Evolutionary conservation across 176 grass and related monocot species (phyloP), one percentile per base, ranked within the genome.

Genomic region (Poa pratensis): DNA sequence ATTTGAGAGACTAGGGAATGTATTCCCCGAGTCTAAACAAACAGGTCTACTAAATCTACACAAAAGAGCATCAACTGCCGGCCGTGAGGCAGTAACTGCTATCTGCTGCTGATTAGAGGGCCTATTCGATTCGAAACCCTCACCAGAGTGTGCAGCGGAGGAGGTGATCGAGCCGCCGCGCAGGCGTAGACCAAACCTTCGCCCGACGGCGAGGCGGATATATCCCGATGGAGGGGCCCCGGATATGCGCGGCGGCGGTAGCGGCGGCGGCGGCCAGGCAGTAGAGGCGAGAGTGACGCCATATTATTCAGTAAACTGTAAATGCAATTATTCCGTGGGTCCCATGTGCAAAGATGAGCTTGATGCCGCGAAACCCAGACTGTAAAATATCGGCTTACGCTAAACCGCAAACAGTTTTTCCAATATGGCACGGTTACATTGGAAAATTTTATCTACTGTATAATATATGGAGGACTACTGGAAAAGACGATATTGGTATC

Each of bases 91-190:
- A 64, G 23, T 48, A 63, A 19, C 9, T 4, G 76, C 57, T 42
- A 42, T 78, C 20, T 62, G 9, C n/a, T 79, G 55, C 20, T 9
- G 35, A 62, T 62, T 40, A 45, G 35, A 79, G 23, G 22, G 22
- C 22, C 7, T 46, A 6, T 62, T 62, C 16, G 58, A 79, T 63
- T 64, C 15, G n/a, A 48, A 79, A 28, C 22, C 40, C 59, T 64
- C 59, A 64, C 23, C 77, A 17, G 53, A 22, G 77, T 48, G 35
- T 61, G 76, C 54, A 78, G 55, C 5, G 76, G 55, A 78, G 55
- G 22, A 12, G 55, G 37, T 27, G 77, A 8, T 19, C 23, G 9
- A 30, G 77, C 58, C 57, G 39, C 40, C 58, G 16, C 40, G 22
- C 57, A 19, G 8, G 40, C 58, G 24, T 26, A 63, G 39, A 63